Conservation (phyloP, 2,329 filamentous ascomycete species). For the Ceratocystis alfenasii region DNA sequence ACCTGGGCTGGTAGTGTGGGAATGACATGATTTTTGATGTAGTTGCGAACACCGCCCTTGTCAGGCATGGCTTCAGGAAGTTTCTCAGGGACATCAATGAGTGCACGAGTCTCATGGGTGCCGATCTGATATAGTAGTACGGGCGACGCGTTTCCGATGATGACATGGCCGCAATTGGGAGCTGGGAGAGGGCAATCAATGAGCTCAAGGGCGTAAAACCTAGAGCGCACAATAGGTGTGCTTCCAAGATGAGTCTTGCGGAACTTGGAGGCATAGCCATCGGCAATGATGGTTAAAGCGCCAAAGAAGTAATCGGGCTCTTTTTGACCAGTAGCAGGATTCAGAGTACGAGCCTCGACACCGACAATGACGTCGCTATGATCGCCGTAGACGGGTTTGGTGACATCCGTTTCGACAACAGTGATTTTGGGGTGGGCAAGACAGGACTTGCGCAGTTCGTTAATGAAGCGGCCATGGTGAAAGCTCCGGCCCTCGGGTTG, state of each 20-base stretch:
- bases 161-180: conserved; percentile 70
- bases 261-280: conserved; percentile 89
- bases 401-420: conserved; percentile 80
- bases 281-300: conserved; percentile 73
- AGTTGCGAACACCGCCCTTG: conserved; percentile 71
- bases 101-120: conserved; percentile 77
- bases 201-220: conserved; percentile 88
- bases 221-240: conserved; percentile 60
- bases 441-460: conserved; percentile 65
- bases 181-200: conserved; percentile 72
- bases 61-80: conserved; percentile 59
- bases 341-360: conserved; percentile 59
- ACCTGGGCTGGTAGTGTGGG: conserved; percentile 62
- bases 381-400: conserved; percentile 58
- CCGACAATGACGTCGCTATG: conserved; percentile 64
- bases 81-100: conserved; percentile 76
- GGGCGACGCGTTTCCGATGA: conserved; percentile 64
- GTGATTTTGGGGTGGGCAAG: conserved; percentile 69
- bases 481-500: conserved; percentile 64
- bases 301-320: conserved; percentile 71
- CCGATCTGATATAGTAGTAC: conserved; percentile 95
- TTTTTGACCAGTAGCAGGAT: conserved; percentile 44
- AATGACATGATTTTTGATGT: conserved; percentile 68
- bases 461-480: conserved; percentile 90
- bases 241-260: conserved; percentile 62